These are phyloP conservation scores for Lipomyces oligophaga DNA, from an alignment of 805 yeast genomes.

Conservation along the genomic window DNA sequence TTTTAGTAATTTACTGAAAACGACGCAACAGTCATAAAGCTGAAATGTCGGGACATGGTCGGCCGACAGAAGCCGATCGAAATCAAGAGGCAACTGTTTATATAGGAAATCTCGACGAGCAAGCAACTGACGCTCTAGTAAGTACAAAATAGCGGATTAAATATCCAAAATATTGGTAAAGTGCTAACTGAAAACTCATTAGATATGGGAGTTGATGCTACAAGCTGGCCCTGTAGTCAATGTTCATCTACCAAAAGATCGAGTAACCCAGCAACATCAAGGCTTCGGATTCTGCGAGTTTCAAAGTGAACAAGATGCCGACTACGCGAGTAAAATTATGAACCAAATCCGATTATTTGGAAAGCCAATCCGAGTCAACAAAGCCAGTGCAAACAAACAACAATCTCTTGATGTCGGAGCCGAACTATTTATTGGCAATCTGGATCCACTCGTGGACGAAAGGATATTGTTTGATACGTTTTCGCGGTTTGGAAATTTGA, in stretches of 20 bases:
- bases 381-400: slow-evolving; percentile 41
- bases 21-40: too few species aligned
- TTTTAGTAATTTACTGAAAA: too few species aligned
- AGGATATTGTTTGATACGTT: slow-evolving; percentile 55
- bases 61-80: slow-evolving; percentile 44
- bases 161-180: too few species aligned
- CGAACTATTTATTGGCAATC: slow-evolving; percentile 63
- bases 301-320: slow-evolving; percentile 55
- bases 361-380: slow-evolving; percentile 55
- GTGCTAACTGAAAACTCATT: neutral
- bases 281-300: slow-evolving; percentile 89
- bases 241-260: slow-evolving; percentile 75
- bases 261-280: slow-evolving; percentile 64
- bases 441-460: slow-evolving; percentile 65
- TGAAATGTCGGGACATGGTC: too few species aligned
- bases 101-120: slow-evolving; percentile 76
- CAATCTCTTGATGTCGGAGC: slow-evolving; percentile 51
- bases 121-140: slow-evolving; percentile 59
- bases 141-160: neutral
- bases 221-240: slow-evolving; percentile 78
- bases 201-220: slow-evolving; percentile 71
- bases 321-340: slow-evolving; percentile 60
- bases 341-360: slow-evolving; percentile 61
- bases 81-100: slow-evolving; percentile 65
- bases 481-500: slow-evolving; percentile 61